These are phyloP conservation scores for Malbranchea cinnamomea DNA, from an alignment of 2,329 filamentous ascomycete species.

Conservation along the genomic window DNA sequence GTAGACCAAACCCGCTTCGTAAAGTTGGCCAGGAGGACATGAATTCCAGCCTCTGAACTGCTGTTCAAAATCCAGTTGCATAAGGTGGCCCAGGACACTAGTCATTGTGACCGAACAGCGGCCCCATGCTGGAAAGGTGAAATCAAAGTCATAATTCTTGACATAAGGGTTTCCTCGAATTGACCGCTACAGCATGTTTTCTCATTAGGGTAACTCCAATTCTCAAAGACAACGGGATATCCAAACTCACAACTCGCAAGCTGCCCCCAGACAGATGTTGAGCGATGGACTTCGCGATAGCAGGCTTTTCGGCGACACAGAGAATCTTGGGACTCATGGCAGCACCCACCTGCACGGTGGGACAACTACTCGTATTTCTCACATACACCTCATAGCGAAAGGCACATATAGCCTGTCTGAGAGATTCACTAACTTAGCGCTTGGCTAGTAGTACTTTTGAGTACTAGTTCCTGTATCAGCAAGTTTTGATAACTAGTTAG, in stretches of 20 bases:
- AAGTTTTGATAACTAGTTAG: too few relatives aligned
- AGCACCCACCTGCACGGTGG: slow-evolving; percentile 5
- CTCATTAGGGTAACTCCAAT: too few relatives aligned
- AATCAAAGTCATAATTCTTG: slow-evolving; percentile 89
- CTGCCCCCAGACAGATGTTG: slow-evolving; percentile 70
- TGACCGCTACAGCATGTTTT: slow-evolving; percentile 47
- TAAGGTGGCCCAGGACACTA: slow-evolving; percentile 78
- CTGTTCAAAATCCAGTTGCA: slow-evolving; percentile 58
- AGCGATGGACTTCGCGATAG: slow-evolving; percentile 88
- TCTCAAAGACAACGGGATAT: neutral
- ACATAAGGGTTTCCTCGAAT: slow-evolving; percentile 59
- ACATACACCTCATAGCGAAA: neutral
- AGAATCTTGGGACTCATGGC: slow-evolving; percentile 42
- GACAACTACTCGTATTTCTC: slow-evolving; percentile 4
- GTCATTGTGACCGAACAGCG: slow-evolving; percentile 83
- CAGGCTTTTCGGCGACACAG: slow-evolving; percentile 77
- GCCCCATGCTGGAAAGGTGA: slow-evolving; percentile 73
- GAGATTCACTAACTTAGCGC: too few relatives aligned
- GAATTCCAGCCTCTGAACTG: slow-evolving; percentile 67
- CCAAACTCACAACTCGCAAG: slow-evolving; percentile 48
- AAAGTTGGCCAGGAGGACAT: slow-evolving; percentile 64
- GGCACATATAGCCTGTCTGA: too few relatives aligned
- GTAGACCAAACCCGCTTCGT: slow-evolving; percentile 61
- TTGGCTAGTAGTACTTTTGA: too few relatives aligned
- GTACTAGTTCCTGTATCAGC: too few relatives aligned